Evolutionary conservation across 2,329 filamentous ascomycete genomes (phyloP).

Genomic region (Amauroascus niger): DNA sequence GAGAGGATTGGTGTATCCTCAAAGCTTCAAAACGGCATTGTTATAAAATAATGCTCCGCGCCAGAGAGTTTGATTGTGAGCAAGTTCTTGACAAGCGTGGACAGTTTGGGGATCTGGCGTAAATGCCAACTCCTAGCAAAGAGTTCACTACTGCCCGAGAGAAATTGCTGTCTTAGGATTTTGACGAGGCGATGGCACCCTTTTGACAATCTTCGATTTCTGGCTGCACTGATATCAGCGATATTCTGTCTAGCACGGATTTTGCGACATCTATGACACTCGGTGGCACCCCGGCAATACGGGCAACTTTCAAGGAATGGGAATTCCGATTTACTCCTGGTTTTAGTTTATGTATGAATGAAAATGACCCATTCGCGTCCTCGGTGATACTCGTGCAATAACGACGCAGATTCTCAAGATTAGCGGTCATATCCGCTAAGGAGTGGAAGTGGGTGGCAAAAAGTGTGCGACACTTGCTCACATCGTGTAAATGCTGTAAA

Average conservation of each 20-base stretch:
- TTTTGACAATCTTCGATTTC: not conserved
- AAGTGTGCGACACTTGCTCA: constrained; percentile 68
- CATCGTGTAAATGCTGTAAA: constrained; percentile 67
- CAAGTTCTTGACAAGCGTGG: too few species aligned
- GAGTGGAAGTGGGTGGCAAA: constrained; percentile 95
- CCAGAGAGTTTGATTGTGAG: too few species aligned
- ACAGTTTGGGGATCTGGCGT: too few species aligned
- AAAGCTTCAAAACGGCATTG: too few species aligned
- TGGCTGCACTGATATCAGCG: not conserved
- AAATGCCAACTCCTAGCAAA: too few species aligned
- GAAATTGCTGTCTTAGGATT: not conserved
- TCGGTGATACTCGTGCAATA: constrained; percentile 90
- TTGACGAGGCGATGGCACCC: not conserved
- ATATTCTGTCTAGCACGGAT: constrained; percentile 42
- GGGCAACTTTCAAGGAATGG: constrained; percentile 91
- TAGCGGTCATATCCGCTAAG: constrained; percentile 64
- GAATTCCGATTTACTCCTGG: constrained; percentile 76
- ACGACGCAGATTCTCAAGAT: constrained; percentile 52
- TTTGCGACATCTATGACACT: constrained; percentile 59
- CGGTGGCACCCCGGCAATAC: constrained; percentile 70
- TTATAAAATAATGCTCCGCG: too few species aligned
- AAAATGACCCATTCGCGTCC: constrained; percentile 58
- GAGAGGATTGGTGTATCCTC: too few species aligned
- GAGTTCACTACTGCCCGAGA: too few species aligned
- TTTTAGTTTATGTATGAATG: constrained; percentile 73